These are phyloP conservation scores for Sclerotinia glacialis DNA, from an alignment of 2,329 filamentous ascomycete genomes.

Conservation along the genomic window DNA sequence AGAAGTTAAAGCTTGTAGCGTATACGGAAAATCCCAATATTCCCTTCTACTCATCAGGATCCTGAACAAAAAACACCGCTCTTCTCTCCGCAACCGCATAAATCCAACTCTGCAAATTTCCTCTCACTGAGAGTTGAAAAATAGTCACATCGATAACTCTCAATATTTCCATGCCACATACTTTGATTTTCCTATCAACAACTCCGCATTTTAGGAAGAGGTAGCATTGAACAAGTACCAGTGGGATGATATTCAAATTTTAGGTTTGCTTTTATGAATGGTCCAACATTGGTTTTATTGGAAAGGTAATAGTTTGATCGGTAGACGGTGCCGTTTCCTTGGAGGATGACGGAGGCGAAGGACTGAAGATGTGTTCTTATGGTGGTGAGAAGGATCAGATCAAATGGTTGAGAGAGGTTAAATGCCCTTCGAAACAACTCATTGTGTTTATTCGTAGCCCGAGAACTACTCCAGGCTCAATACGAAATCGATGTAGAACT, in stretches of 20 bases:
- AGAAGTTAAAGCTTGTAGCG: background rate
- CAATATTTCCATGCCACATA: conserved; percentile 20
- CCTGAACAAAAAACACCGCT: conserved; percentile 5
- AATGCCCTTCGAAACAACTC: no score
- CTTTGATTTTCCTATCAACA: conserved; percentile 20
- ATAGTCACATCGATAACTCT: conserved; percentile 14
- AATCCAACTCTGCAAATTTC: conserved; percentile 17
- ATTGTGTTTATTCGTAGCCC: background rate
- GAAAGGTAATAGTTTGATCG: background rate
- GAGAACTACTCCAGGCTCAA: background rate
- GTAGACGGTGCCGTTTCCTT: background rate
- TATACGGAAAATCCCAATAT: background rate
- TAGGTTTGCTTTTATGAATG: background rate
- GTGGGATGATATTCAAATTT: conserved; percentile 17
- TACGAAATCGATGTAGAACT: background rate
- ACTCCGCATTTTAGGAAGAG: background rate
- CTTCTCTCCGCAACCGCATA: conserved; percentile 20
- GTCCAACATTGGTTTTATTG: background rate
- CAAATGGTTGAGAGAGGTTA: conserved; percentile 43
- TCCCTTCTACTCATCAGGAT: background rate
- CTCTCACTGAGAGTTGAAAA: conserved; percentile 20
- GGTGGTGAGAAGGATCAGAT: conserved; percentile 31
- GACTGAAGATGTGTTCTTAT: conserved; percentile 1
- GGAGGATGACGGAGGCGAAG: background rate
- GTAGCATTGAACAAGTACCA: conserved; percentile 20